phyloP scores from a whole-genome alignment of 257 asterid species.

The Mentha longifolia region DNA sequence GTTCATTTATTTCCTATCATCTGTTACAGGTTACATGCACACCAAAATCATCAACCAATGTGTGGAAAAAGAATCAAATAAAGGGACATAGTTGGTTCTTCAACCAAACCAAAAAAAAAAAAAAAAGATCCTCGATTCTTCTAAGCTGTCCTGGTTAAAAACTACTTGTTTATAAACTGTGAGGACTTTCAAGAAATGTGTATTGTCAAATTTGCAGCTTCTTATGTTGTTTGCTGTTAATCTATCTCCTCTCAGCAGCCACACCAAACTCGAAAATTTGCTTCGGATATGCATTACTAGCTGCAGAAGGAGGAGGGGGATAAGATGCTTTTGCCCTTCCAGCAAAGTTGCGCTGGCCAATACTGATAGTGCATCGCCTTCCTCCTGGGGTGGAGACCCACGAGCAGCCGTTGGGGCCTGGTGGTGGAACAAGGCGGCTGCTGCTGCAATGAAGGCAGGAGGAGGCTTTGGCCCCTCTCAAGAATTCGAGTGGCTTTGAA shows the following conservation, averaged over 20 bases:
- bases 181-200: constrained; percentile 24
- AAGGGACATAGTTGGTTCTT: neutral
- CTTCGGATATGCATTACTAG: constrained; percentile 29
- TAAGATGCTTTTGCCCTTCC: constrained; percentile 28
- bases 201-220: constrained; percentile 21
- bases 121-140: neutral
- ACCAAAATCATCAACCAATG: constrained; percentile 7
- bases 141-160: neutral
- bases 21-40: constrained; percentile 1
- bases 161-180: neutral
- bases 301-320: constrained; percentile 37
- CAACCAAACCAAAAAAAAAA: neutral
- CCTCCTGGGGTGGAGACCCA: constrained; percentile 31
- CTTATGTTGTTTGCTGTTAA: constrained; percentile 10
- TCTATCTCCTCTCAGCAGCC: constrained; percentile 31
- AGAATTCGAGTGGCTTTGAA: constrained; percentile 49
- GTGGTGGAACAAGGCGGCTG: constrained; percentile 32
- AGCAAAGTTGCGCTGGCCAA: constrained; percentile 44
- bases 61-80: constrained; percentile 13
- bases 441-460: constrained; percentile 39
- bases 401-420: constrained; percentile 25
- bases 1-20: neutral
- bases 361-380: constrained; percentile 40
- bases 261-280: constrained; percentile 40
- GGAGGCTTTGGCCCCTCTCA: constrained; percentile 27